A percentile compares a stretch with the other conserved stretches of the same genome.
Evolutionary conservation across 2,329 filamentous ascomycete species (phyloP).

Genomic region (Paecilomyces niveus): DNA sequence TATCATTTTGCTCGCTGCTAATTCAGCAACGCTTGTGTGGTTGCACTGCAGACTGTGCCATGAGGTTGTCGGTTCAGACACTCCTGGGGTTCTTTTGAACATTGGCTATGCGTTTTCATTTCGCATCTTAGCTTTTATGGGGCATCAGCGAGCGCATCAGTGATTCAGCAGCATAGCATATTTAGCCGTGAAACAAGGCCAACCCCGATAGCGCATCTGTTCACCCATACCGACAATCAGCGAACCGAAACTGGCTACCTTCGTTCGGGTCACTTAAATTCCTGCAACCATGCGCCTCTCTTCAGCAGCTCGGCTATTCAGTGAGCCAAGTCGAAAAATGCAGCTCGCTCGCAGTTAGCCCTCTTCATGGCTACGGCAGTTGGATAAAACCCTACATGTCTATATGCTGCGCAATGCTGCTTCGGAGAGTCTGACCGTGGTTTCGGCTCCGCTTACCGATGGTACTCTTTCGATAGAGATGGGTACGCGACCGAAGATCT

Average conservation of each 20-base stretch:
- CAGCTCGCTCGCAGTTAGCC: too few species aligned
- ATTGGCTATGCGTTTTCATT: conserved; percentile 22
- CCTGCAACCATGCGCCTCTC: too few species aligned
- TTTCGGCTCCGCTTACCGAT: too few species aligned
- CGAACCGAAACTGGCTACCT: background rate
- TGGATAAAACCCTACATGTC: too few species aligned
- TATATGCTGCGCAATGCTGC: too few species aligned
- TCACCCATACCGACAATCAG: background rate
- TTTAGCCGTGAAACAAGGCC: background rate
- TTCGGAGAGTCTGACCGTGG: too few species aligned
- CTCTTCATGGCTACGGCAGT: too few species aligned
- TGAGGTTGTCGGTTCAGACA: conserved; percentile 15
- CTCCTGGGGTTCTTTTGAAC: conserved; percentile 4
- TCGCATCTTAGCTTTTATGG: conserved; percentile 16
- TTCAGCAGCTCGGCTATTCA: too few species aligned
- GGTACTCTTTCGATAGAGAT: background rate
- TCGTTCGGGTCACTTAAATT: too few species aligned
- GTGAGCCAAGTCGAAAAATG: too few species aligned
- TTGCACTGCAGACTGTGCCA: conserved; percentile 24
- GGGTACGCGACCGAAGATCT: background rate
- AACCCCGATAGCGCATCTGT: background rate
- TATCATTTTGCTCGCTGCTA: conserved; percentile 38
- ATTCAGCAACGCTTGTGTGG: conserved; percentile 41
- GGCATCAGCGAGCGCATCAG: conserved; percentile 41
- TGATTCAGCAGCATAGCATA: conserved; percentile 35